Evolutionary conservation across 768 basidiomycete genomes (phyloP).

Genomic region (Kwoniella bestiolae): DNA sequence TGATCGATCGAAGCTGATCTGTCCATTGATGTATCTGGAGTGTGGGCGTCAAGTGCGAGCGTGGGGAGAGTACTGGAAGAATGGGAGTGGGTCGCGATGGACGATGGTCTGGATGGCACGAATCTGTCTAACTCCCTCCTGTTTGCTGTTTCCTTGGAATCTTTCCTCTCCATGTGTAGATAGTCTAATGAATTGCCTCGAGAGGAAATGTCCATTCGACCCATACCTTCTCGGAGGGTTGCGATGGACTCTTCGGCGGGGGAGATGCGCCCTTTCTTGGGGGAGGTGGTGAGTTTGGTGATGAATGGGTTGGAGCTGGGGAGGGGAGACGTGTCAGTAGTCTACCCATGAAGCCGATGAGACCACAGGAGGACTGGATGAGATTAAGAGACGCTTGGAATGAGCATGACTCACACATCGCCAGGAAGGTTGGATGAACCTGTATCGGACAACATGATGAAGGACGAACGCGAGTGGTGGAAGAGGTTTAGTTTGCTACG

Average conservation of each 20-base stretch:
- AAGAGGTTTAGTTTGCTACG: too few relatives aligned
- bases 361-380: not conserved
- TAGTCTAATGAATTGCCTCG: conserved; percentile 22
- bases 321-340: not conserved
- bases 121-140: conserved; percentile 44
- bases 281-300: conserved; percentile 30
- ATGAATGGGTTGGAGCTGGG: conserved; percentile 48
- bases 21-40: conserved; percentile 34
- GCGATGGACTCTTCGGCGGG: conserved; percentile 34
- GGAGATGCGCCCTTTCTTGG: conserved; percentile 22
- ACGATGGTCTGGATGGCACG: conserved; percentile 47
- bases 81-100: conserved; percentile 42
- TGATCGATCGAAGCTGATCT: conserved; percentile 25
- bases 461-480: not conserved
- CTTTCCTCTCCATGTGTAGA: conserved; percentile 18
- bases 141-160: not conserved
- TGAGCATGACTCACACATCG: conserved; percentile 32
- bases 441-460: conserved; percentile 18
- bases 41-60: conserved; percentile 32
- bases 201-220: conserved; percentile 43
- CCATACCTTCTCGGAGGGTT: conserved; percentile 46
- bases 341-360: too few relatives aligned
- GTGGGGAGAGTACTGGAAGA: conserved; percentile 43
- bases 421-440: conserved; percentile 27
- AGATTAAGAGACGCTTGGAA: not conserved